A percentile compares a stretch with the other conserved stretches of the same genome.
phyloP scores from a whole-genome alignment of 805 yeast species.

The Peterozyma xylosa region DNA sequence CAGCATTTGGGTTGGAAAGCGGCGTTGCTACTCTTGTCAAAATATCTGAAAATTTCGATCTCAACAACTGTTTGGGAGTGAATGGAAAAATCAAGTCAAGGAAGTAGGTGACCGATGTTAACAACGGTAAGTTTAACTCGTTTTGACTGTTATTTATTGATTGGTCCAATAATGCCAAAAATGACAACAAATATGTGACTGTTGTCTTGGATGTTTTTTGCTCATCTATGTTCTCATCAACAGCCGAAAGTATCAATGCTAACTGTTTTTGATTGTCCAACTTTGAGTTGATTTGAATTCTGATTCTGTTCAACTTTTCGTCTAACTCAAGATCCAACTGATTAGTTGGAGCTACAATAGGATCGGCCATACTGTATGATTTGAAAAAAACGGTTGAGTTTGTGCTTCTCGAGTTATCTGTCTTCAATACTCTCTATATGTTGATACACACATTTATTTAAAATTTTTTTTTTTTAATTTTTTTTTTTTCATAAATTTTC shows the following conservation, averaged over 20 bases:
- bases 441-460: too few species aligned
- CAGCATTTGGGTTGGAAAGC: slow-evolving; percentile 58
- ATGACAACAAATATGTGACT: slow-evolving; percentile 79
- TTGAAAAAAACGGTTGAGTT: too few species aligned
- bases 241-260: slow-evolving; percentile 78
- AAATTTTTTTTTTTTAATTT: too few species aligned
- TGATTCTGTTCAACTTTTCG: slow-evolving; percentile 55
- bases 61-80: slow-evolving; percentile 61
- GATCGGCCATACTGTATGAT: too few species aligned
- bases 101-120: slow-evolving; percentile 71
- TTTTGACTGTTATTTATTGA: slow-evolving; percentile 45
- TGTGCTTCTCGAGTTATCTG: too few species aligned
- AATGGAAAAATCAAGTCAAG: slow-evolving; percentile 74
- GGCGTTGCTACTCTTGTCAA: slow-evolving; percentile 77
- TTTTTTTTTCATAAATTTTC: too few species aligned
- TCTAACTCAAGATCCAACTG: slow-evolving; percentile 40
- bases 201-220: slow-evolving; percentile 57
- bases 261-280: slow-evolving; percentile 80
- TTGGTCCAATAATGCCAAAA: slow-evolving; percentile 75
- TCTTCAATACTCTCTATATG: too few species aligned
- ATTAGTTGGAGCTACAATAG: background rate
- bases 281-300: slow-evolving; percentile 70
- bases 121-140: slow-evolving; percentile 53
- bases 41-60: slow-evolving; percentile 69
- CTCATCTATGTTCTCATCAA: slow-evolving; percentile 78